Evolutionary conservation across 169 alveolate species (phyloP).

Genomic region (Plasmodium yoelii): DNA sequence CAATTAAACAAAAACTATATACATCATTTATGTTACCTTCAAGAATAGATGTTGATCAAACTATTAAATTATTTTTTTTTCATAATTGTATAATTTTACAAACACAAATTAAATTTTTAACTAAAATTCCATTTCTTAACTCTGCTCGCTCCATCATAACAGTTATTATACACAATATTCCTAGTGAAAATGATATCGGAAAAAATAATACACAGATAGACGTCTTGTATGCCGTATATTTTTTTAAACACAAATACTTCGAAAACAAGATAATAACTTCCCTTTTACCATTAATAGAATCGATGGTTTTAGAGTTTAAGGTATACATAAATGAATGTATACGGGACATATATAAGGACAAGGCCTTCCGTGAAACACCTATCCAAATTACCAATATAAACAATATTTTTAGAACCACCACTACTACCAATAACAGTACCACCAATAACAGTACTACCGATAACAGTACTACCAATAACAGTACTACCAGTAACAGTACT

Average conservation of each 20-base stretch:
- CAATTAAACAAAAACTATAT: slow-evolving; percentile 16
- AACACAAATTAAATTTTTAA: not conserved
- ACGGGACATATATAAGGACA: not conserved
- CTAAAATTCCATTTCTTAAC: slow-evolving; percentile 12
- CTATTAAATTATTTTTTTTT: slow-evolving; percentile 22
- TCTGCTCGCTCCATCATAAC: slow-evolving; percentile 26
- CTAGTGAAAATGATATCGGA: not conserved
- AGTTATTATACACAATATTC: slow-evolving; percentile 9
- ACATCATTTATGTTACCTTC: slow-evolving; percentile 1
- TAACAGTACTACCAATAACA: too few species aligned
- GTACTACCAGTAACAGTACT: too few species aligned
- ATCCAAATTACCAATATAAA: too few species aligned
- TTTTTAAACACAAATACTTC: slow-evolving; percentile 16
- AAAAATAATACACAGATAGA: slow-evolving; percentile 32
- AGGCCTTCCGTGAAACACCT: not conserved
- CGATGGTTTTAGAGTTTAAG: slow-evolving; percentile 5
- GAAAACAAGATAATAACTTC: slow-evolving; percentile 6
- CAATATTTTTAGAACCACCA: too few species aligned
- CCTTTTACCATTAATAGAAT: slow-evolving; percentile 24
- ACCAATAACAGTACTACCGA: too few species aligned
- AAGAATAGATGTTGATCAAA: slow-evolving; percentile 30
- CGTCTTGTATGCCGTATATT: slow-evolving; percentile 16
- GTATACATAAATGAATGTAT: slow-evolving; percentile 17
- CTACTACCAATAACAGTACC: too few species aligned
- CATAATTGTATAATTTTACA: slow-evolving; percentile 24